These are phyloP conservation scores for Ophiocordyceps polyrhachis-furcata DNA, from an alignment of 2,329 filamentous ascomycete species.

Conservation along the genomic window DNA sequence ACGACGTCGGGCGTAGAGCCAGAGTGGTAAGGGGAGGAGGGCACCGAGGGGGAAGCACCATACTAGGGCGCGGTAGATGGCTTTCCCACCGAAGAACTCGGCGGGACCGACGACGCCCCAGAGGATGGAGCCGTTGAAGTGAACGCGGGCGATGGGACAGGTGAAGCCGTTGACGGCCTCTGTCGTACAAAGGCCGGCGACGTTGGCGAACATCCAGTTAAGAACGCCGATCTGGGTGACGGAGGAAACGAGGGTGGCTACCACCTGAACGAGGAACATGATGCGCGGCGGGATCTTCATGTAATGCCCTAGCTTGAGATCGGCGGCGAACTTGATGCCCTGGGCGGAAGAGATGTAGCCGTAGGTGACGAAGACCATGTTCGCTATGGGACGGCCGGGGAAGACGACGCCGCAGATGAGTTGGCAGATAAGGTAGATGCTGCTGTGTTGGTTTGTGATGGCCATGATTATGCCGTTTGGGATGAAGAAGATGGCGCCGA, in stretches of 20 bases:
- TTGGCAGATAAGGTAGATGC: slow-evolving; percentile 73
- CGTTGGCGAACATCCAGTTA: slow-evolving; percentile 76
- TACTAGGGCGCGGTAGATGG: slow-evolving; percentile 57
- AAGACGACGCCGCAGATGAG: slow-evolving; percentile 68
- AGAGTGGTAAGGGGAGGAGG: slow-evolving; percentile 54
- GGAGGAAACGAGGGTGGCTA: slow-evolving; percentile 56
- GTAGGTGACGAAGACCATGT: slow-evolving; percentile 88
- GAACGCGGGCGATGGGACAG: slow-evolving; percentile 69
- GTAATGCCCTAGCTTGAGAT: slow-evolving; percentile 74
- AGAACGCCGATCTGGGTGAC: slow-evolving; percentile 68
- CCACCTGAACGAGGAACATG: slow-evolving; percentile 60
- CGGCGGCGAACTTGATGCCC: slow-evolving; percentile 74
- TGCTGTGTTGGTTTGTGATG: slow-evolving; percentile 76
- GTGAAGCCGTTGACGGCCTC: slow-evolving; percentile 74
- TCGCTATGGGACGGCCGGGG: slow-evolving; percentile 69
- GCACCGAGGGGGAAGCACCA: slow-evolving; percentile 71
- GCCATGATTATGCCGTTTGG: slow-evolving; percentile 88
- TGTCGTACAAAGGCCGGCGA: slow-evolving; percentile 59
- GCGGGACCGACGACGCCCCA: slow-evolving; percentile 75
- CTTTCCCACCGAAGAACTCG: slow-evolving; percentile 62
- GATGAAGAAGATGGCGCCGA: slow-evolving; percentile 69
- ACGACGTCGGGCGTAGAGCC: slow-evolving; percentile 45
- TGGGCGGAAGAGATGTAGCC: slow-evolving; percentile 80
- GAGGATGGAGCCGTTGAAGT: slow-evolving; percentile 78
- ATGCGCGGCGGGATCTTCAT: slow-evolving; percentile 75